A percentile compares a stretch with the other conserved stretches of the same genome.
These are phyloP conservation scores for Spergularia marina DNA, from an alignment of 148 eudicot species.

Conservation along the genomic window DNA sequence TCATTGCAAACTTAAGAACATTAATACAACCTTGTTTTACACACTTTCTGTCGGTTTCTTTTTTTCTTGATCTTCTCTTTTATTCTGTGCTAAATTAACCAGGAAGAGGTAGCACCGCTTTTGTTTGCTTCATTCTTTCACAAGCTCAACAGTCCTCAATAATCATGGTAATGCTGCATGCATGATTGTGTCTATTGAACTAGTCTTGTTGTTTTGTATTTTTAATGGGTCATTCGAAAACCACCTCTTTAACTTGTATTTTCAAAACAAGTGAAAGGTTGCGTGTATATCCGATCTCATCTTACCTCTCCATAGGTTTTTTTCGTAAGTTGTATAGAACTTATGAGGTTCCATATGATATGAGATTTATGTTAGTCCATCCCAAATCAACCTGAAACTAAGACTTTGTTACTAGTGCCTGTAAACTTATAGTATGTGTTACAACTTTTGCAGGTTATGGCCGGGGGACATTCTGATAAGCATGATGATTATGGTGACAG, in stretches of 20 bases:
- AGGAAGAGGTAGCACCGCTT: background rate
- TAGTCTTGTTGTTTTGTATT: background rate
- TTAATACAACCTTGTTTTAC: slow-evolving; percentile 4
- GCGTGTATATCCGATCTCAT: no score
- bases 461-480: slow-evolving; percentile 35
- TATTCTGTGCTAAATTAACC: background rate
- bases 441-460: slow-evolving; percentile 49
- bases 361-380: no score
- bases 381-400: no score
- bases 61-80: background rate
- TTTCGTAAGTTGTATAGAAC: no score
- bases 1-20: slow-evolving; percentile 1
- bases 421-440: background rate
- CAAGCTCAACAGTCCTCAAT: background rate
- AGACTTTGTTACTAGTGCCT: no score
- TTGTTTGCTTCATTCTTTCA: slow-evolving; percentile 6
- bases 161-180: slow-evolving; percentile 27
- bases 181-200: background rate
- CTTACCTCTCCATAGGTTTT: no score
- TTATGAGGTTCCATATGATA: no score
- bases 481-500: slow-evolving; percentile 31
- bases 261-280: no score
- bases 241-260: no score
- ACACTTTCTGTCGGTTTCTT: background rate
- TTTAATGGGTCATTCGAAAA: background rate